These are phyloP conservation scores for Penicillium cosmopolitanum DNA, from an alignment of 495 filamentous ascomycete species.

Conservation along the genomic window DNA sequence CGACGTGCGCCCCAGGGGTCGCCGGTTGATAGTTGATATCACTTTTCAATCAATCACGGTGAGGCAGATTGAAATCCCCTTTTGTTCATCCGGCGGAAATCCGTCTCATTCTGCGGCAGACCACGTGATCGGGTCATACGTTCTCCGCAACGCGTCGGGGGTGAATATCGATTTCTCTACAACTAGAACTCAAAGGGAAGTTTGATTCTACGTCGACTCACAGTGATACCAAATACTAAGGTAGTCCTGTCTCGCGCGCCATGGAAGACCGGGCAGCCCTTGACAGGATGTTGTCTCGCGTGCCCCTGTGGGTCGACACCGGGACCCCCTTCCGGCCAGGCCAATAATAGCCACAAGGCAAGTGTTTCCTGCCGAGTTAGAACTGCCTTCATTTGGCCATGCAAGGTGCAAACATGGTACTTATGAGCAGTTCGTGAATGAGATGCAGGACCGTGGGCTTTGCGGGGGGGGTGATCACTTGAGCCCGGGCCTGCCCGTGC, in stretches of 20 bases:
- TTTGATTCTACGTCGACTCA: neutral
- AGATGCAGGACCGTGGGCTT: conserved; percentile 4
- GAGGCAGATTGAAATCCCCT: conserved; percentile 3
- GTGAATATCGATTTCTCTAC: neutral
- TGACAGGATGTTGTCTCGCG: neutral
- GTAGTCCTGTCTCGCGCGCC: too few species aligned
- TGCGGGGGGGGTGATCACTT: conserved; percentile 8
- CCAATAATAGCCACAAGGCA: neutral
- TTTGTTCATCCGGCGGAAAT: conserved; percentile 1
- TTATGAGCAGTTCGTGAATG: neutral
- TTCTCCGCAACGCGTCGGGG: neutral
- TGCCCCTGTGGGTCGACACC: neutral
- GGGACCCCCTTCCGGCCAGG: neutral
- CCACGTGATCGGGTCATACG: neutral
- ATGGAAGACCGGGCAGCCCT: neutral
- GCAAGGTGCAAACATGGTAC: neutral
- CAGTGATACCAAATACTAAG: neutral
- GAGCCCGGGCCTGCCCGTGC: conserved; percentile 2
- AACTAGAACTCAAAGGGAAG: neutral
- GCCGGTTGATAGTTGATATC: neutral
- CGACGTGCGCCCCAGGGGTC: neutral
- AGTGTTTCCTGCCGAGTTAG: neutral
- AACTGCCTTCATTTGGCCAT: neutral
- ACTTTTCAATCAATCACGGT: neutral
- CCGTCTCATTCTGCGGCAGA: neutral